Percentiles rank a stretch among this genome's conserved stretches.
Evolutionary conservation across 75 land plant genomes (phyloP).

Genomic region (Sequoia sempervirens): DNA sequence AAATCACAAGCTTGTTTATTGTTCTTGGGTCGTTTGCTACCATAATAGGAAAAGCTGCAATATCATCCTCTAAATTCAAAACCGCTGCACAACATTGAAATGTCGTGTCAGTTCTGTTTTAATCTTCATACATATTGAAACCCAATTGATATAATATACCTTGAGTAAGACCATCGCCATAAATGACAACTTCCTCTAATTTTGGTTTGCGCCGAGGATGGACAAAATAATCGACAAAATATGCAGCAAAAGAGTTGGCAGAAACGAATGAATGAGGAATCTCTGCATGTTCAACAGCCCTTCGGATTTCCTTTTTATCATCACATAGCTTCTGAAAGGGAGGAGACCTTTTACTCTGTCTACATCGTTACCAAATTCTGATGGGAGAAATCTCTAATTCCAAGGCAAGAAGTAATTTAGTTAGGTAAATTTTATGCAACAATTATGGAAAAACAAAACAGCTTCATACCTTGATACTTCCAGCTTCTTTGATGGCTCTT

Average conservation of each 20-base stretch:
- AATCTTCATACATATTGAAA: too few relatives aligned
- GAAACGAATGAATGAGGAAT: slow-evolving; percentile 37
- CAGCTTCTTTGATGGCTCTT: slow-evolving; percentile 38
- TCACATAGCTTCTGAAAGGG: slow-evolving; percentile 21
- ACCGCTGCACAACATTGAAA: too few relatives aligned
- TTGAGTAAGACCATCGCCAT: too few relatives aligned
- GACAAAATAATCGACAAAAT: slow-evolving; percentile 19
- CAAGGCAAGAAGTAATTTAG: background rate
- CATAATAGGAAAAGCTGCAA: slow-evolving; percentile 26
- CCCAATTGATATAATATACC: too few relatives aligned
- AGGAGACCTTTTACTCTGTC: slow-evolving; percentile 18
- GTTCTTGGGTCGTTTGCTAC: slow-evolving; percentile 28
- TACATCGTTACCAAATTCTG: slow-evolving; percentile 38
- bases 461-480: background rate
- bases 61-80: too few relatives aligned
- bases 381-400: slow-evolving; percentile 51
- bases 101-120: too few relatives aligned
- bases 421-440: background rate
- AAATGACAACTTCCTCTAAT: too few relatives aligned
- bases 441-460: too few relatives aligned
- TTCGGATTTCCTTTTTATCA: slow-evolving; percentile 23
- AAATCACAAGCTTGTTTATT: slow-evolving; percentile 16
- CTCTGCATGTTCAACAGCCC: slow-evolving; percentile 26
- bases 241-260: slow-evolving; percentile 22
- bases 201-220: too few relatives aligned